Evolutionary conservation across 345 rosid genomes (phyloP).

Genomic region (Acer campestre): DNA sequence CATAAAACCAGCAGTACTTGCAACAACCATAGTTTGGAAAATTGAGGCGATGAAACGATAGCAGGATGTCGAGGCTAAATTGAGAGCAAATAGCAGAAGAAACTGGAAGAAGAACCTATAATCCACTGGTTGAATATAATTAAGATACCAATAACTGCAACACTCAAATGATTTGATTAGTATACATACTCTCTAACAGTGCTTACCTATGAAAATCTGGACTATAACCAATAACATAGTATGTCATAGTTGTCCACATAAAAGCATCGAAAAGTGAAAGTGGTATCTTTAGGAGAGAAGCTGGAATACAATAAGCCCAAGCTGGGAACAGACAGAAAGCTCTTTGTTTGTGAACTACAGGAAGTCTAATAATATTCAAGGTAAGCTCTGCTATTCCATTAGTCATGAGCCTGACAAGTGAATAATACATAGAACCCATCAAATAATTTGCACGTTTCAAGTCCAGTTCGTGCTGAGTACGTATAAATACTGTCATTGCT

Average conservation of each 20-base stretch:
- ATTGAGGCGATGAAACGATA: constrained; percentile 51
- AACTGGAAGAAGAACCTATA: constrained; percentile 60
- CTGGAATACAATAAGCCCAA: constrained; percentile 57
- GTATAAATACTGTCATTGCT: constrained; percentile 41
- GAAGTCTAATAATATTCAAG: constrained; percentile 43
- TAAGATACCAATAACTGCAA: neutral
- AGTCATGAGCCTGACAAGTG: constrained; percentile 37
- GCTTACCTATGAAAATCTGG: constrained; percentile 46
- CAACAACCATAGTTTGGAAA: constrained; percentile 45
- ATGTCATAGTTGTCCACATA: constrained; percentile 48
- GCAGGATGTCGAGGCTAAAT: constrained; percentile 49
- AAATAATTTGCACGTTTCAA: constrained; percentile 38
- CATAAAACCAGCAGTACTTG: constrained; percentile 43
- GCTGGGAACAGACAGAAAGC: constrained; percentile 44
- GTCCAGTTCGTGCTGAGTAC: constrained; percentile 33
- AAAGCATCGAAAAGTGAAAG: constrained; percentile 40
- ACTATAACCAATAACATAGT: constrained; percentile 53
- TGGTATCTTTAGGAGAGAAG: constrained; percentile 46
- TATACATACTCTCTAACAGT: neutral
- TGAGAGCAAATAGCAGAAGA: constrained; percentile 50
- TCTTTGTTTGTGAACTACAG: constrained; percentile 49
- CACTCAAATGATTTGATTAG: neutral
- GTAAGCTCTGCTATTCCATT: constrained; percentile 56
- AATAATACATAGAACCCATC: constrained; percentile 40
- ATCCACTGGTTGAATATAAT: neutral